phyloP scores from a whole-genome alignment of 805 yeast species.

The Wickerhamomyces canadensis region DNA sequence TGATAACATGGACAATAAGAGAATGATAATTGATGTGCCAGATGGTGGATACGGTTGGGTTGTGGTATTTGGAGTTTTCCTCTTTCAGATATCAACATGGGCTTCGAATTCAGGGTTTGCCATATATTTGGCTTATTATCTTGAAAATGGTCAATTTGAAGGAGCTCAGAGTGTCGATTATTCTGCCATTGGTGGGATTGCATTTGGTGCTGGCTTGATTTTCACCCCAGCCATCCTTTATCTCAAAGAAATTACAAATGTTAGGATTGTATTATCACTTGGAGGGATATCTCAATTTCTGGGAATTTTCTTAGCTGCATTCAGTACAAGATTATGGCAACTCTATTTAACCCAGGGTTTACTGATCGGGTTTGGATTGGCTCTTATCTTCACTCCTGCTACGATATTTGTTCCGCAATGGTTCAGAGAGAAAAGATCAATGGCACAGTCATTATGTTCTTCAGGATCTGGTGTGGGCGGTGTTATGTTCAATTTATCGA shows the following conservation, averaged over 20 bases:
- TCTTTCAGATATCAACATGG: conserved; percentile 24
- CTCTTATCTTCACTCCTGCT: conserved; percentile 41
- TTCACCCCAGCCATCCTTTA: conserved; percentile 49
- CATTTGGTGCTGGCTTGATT: conserved; percentile 45
- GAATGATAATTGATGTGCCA: conserved; percentile 15
- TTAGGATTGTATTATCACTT: conserved; percentile 35
- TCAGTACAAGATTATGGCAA: conserved; percentile 54
- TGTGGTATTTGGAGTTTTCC: conserved; percentile 17
- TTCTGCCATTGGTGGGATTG: conserved; percentile 62
- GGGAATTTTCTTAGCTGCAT: conserved; percentile 39
- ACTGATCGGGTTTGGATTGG: conserved; percentile 44
- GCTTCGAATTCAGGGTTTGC: conserved; percentile 18
- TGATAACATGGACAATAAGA: neutral
- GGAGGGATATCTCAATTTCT: conserved; percentile 47
- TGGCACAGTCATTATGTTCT: conserved; percentile 32
- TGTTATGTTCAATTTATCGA: conserved; percentile 29
- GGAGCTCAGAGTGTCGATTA: conserved; percentile 54
- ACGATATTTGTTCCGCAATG: conserved; percentile 62
- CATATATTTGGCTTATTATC: conserved; percentile 48
- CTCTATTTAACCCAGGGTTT: conserved; percentile 62
- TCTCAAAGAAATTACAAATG: conserved; percentile 38
- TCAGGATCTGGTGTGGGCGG: conserved; percentile 40
- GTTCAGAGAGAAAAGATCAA: conserved; percentile 55
- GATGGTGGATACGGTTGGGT: conserved; percentile 26
- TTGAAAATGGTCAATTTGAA: conserved; percentile 39